Conservation (phyloP, 1,284 basidiomycete species). For the Tilletia caries region DNA sequence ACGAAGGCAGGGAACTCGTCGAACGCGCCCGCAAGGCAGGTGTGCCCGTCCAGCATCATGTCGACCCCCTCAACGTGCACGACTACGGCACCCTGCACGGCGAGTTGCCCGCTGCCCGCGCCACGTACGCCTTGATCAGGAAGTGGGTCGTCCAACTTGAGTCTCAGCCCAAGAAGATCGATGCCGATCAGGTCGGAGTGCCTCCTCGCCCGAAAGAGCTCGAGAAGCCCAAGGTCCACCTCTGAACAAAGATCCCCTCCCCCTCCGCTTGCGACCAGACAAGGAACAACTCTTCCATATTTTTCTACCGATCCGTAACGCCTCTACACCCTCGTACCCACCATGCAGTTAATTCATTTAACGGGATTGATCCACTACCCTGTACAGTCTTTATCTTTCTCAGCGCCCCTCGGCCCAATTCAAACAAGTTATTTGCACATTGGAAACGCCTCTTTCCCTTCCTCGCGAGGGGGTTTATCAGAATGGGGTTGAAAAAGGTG, state of each 20-base stretch:
- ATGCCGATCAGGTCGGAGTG: background rate
- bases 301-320: too few relatives aligned
- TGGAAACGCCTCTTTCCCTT: too few relatives aligned
- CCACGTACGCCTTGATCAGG: conserved; percentile 31
- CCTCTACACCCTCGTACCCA: too few relatives aligned
- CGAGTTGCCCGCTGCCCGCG: conserved; percentile 25
- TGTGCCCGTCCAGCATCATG: conserved; percentile 1
- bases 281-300: too few relatives aligned
- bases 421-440: too few relatives aligned
- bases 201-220: background rate
- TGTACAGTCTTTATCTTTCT: too few relatives aligned
- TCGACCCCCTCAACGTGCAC: conserved; percentile 28
- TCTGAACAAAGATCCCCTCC: background rate
- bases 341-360: too few relatives aligned
- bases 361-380: too few relatives aligned
- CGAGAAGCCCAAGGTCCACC: conserved; percentile 13
- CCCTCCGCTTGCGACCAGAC: background rate
- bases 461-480: too few relatives aligned
- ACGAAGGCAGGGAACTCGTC: conserved; percentile 28
- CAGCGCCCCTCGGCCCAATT: too few relatives aligned
- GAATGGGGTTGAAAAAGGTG: too few relatives aligned
- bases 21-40: conserved; percentile 20
- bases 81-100: conserved; percentile 39
- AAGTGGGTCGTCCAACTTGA: conserved; percentile 28
- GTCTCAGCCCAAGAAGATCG: background rate